Percentiles rank a stretch among this genome's conserved stretches.
These are phyloP conservation scores for Aquilaria agallochum DNA, from an alignment of 441 rosid species.

Conservation along the genomic window DNA sequence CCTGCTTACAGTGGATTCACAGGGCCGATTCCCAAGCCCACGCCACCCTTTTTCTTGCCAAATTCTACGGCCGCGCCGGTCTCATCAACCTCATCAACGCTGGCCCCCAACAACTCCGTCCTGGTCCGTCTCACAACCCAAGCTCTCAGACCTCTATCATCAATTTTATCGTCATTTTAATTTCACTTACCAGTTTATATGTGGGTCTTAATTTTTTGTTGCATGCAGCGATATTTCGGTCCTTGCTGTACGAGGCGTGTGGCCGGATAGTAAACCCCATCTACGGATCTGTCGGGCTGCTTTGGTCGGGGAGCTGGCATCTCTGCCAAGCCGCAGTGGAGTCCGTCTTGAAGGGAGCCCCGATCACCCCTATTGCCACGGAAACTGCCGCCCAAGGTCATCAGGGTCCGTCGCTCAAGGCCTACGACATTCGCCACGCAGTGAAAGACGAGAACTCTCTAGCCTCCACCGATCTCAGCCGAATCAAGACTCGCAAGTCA, in stretches of 20 bases:
- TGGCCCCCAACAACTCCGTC: constrained; percentile 73
- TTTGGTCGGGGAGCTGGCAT: constrained; percentile 75
- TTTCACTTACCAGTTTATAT: too few relatives aligned
- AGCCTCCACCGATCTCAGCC: constrained; percentile 29
- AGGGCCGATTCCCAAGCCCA: constrained; percentile 64
- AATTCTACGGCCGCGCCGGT: constrained; percentile 74
- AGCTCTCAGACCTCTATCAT: too few relatives aligned
- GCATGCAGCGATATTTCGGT: constrained; percentile 52
- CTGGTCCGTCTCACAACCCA: constrained; percentile 33
- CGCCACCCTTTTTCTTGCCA: constrained; percentile 78
- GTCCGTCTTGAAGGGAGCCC: constrained; percentile 58
- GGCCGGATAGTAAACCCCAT: constrained; percentile 77
- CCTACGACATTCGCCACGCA: constrained; percentile 80
- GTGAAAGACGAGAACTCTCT: constrained; percentile 67
- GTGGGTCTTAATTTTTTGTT: neutral
- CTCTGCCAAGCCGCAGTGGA: constrained; percentile 75
- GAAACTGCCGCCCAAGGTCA: constrained; percentile 55
- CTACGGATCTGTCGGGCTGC: constrained; percentile 67
- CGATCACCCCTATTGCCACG: constrained; percentile 58
- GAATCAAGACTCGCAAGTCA: constrained; percentile 50
- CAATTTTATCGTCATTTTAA: too few relatives aligned
- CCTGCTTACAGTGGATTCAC: constrained; percentile 72
- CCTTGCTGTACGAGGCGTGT: constrained; percentile 72
- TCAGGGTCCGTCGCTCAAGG: constrained; percentile 69
- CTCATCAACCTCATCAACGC: constrained; percentile 76